Base-by-base conservation (phyloP, 768 basidiomycete species). In the Suillus hirtellus region DNA sequence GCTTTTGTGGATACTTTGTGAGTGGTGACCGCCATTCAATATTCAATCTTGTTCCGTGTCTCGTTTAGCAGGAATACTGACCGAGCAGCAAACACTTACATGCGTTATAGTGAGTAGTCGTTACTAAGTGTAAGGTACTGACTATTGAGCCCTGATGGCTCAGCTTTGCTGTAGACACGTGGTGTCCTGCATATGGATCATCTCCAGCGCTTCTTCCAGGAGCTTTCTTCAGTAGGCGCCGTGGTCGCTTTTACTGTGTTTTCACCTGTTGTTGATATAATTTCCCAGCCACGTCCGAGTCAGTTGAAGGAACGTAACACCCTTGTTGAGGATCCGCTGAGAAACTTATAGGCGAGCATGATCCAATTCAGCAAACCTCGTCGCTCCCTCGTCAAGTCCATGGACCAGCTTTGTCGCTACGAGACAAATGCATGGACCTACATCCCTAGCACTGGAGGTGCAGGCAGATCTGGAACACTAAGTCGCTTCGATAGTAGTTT, bases 321-420 rank as follows among this genome's bases (percentile, higher is more conserved):
- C 69, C 88, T 99, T 60, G 97, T 99, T 34, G 97, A 99, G 73
- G 97, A 96, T 1, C 94, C 97, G 2, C 81, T 99, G 53, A 98
- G 87, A 77, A 99, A 99, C 77, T 80, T 99, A 42, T 96, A 99
- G 74, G 83, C 94, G 7, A 96, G 95, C 78, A 96, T 99, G 96
- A 99, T 99, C 64, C 97, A 99, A 74, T 98, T 99, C 82, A 95
- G 93, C 84, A 96, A 97, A 78, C 97, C 97, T 38, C 87, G 95
- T 63, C 89, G 95, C 60, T 86, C 94, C 5, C 84, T 96, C 44
- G 85, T 83, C 67, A 95, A 95, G 75, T 90, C 93, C 17, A 90
- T 95, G 87, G 93, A 96, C 67, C 92, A 91, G 63, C 96, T 93
- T 85, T 89, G 93, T 63, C 87, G 96, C 59, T 93, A 96, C 72